These are phyloP conservation scores for Strigomonas galati DNA, from an alignment of 208 protist species.

Conservation along the genomic window DNA sequence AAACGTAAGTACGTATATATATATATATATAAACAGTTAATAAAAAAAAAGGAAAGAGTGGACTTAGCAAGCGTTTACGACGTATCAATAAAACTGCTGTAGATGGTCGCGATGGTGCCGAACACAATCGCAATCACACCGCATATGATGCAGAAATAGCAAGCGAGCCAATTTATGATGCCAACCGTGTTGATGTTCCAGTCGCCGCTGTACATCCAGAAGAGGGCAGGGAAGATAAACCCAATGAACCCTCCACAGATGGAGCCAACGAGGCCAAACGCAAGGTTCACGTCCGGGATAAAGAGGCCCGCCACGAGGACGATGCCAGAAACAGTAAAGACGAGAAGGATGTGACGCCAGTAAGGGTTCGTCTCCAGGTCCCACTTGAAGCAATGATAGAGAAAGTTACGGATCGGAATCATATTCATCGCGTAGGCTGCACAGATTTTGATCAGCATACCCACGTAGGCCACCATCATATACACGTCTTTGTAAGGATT, in stretches of 20 bases:
- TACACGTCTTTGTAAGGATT: constrained; percentile 50
- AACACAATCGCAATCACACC: constrained; percentile 60
- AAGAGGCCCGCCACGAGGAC: constrained; percentile 39
- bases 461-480: constrained; percentile 69
- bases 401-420: constrained; percentile 49
- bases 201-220: constrained; percentile 47
- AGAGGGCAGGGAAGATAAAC: constrained; percentile 58
- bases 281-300: constrained; percentile 47
- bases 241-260: constrained; percentile 52
- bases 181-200: constrained; percentile 37
- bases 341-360: constrained; percentile 25
- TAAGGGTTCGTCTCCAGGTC: constrained; percentile 24
- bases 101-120: constrained; percentile 52
- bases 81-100: constrained; percentile 13
- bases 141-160: constrained; percentile 44
- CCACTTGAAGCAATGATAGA: constrained; percentile 43
- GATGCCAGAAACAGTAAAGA: constrained; percentile 9
- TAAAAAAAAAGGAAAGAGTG: constrained; percentile 4
- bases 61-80: not conserved
- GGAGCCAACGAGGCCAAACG: constrained; percentile 56
- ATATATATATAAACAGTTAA: no score
- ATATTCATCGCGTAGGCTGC: constrained; percentile 48
- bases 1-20: not conserved
- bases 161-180: constrained; percentile 29
- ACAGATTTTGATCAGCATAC: constrained; percentile 63